phyloP scores from a whole-genome alignment of 2,329 filamentous ascomycete species.

The Penicillium sp. region DNA sequence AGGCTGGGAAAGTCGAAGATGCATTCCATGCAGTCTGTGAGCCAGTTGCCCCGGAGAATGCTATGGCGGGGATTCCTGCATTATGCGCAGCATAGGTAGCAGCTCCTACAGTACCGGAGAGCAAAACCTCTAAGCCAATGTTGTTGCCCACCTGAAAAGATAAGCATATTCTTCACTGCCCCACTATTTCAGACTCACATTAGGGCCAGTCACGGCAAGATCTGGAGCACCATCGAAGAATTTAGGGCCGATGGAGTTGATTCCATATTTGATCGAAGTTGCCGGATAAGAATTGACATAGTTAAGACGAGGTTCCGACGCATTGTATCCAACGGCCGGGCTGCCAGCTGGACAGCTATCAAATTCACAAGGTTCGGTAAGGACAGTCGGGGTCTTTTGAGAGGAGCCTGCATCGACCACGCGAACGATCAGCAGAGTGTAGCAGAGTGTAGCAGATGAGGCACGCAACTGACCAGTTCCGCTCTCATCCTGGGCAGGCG shows the following conservation, averaged over 20 bases:
- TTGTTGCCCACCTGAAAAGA: conserved; percentile 46
- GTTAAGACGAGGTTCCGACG: conserved; percentile 58
- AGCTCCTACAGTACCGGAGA: conserved; percentile 68
- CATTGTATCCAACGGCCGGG: conserved; percentile 57
- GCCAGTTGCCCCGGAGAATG: conserved; percentile 60
- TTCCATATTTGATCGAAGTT: conserved; percentile 62
- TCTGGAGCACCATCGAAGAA: conserved; percentile 58
- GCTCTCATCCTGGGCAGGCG: conserved; percentile 65
- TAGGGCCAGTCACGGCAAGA: conserved; percentile 64
- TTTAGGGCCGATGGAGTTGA: conserved; percentile 54
- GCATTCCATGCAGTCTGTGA: conserved; percentile 55
- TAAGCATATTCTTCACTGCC: background rate
- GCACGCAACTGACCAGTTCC: conserved; percentile 51
- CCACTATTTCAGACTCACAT: conserved; percentile 41
- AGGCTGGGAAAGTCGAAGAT: conserved; percentile 39
- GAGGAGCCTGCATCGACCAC: conserved; percentile 48
- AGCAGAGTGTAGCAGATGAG: background rate
- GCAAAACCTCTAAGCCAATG: conserved; percentile 53
- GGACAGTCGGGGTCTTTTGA: conserved; percentile 49
- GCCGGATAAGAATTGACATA: conserved; percentile 71
- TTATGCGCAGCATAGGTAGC: conserved; percentile 57
- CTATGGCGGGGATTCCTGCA: conserved; percentile 62
- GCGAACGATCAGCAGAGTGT: conserved; percentile 1
- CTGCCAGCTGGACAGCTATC: conserved; percentile 59
- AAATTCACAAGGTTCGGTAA: conserved; percentile 58